These are phyloP conservation scores for Jamesozyma jinghongensis DNA, from an alignment of 805 yeast genomes.

Conservation along the genomic window DNA sequence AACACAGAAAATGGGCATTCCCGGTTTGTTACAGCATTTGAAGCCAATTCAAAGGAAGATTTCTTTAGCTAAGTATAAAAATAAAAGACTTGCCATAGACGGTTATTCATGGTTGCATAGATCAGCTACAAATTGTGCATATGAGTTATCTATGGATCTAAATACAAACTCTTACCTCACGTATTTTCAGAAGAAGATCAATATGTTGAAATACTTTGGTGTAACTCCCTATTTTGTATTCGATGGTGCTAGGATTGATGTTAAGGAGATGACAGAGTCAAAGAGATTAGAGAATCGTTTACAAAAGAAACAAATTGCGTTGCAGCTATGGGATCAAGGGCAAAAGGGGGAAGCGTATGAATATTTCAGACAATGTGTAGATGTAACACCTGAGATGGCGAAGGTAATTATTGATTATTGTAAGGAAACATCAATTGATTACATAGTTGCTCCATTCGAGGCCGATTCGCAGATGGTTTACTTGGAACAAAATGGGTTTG, in stretches of 20 bases:
- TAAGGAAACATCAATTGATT: conserved; percentile 47
- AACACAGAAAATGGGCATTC: conserved; percentile 73
- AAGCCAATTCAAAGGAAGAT: conserved; percentile 58
- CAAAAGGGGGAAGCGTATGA: conserved; percentile 49
- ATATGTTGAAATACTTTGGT: conserved; percentile 52
- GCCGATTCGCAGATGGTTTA: conserved; percentile 96
- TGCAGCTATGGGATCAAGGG: conserved; percentile 39
- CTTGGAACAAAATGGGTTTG: conserved; percentile 61
- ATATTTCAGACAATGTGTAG: conserved; percentile 65
- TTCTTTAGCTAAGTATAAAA: conserved; percentile 49
- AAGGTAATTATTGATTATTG: conserved; percentile 67
- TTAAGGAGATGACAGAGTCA: conserved; percentile 60
- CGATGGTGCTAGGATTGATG: conserved; percentile 80
- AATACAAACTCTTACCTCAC: conserved; percentile 62
- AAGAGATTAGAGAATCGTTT: conserved; percentile 49
- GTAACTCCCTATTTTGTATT: conserved; percentile 80
- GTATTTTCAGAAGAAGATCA: conserved; percentile 55
- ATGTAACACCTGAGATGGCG: conserved; percentile 84
- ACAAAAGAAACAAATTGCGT: conserved; percentile 49
- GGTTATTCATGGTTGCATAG: conserved; percentile 94
- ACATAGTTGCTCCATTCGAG: conserved; percentile 92
- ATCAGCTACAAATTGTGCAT: conserved; percentile 70
- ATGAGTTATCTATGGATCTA: conserved; percentile 57
- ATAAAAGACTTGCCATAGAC: conserved; percentile 75
- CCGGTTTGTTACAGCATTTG: conserved; percentile 65